Conservation (phyloP, 208 protist genomes). For the Trichomonas tenax region DNA sequence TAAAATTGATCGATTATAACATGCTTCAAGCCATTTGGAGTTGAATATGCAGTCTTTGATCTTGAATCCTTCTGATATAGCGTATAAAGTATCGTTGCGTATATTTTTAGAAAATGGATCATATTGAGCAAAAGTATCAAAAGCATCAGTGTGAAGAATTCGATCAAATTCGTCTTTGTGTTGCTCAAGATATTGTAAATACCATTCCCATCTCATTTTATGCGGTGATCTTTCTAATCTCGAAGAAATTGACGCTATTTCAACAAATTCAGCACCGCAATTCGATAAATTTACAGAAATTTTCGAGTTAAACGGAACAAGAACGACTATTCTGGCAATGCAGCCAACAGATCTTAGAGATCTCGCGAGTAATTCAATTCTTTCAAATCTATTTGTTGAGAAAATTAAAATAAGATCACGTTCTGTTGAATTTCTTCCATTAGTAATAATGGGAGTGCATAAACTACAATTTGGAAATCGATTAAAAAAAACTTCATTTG, state of each 20-base stretch:
- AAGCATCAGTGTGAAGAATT: not conserved
- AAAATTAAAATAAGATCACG: too few species aligned
- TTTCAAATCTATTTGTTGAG: too few species aligned
- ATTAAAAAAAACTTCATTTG: too few species aligned
- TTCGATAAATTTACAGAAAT: not conserved
- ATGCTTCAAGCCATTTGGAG: not conserved
- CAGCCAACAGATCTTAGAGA: not conserved
- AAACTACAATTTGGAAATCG: too few species aligned
- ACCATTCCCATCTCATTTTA: not conserved
- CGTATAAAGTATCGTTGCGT: not conserved
- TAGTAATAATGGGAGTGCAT: too few species aligned
- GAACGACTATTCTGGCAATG: not conserved
- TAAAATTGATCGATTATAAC: not conserved
- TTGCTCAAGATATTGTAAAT: not conserved
- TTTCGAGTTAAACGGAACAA: not conserved
- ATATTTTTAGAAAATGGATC: not conserved
- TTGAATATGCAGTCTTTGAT: not conserved
- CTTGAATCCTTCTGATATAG: not conserved
- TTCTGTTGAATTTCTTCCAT: too few species aligned
- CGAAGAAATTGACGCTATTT: not conserved
- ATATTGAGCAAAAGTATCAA: not conserved
- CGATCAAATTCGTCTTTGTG: not conserved
- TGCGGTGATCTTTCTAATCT: not conserved
- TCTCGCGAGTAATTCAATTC: not conserved
- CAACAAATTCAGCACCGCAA: not conserved